phyloP scores from a whole-genome alignment of 75 land plant genomes.

The Pinus albicaulis region DNA sequence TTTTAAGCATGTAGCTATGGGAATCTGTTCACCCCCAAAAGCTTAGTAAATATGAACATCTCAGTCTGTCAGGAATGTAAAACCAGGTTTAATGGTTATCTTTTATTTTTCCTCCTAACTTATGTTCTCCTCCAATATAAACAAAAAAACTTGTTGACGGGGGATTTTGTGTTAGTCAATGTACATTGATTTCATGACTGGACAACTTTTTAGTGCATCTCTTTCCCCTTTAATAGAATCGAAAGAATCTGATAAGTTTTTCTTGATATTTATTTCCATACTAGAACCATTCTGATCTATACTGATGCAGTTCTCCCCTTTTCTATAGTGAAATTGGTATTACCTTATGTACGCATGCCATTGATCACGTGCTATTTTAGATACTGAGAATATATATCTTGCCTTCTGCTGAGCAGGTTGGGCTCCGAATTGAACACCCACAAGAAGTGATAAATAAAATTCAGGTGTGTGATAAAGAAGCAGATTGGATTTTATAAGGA shows the following conservation, averaged over 20 bases:
- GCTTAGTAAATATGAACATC: too few relatives aligned
- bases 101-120: too few relatives aligned
- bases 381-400: neutral
- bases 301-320: neutral
- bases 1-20: too few relatives aligned
- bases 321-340: neutral
- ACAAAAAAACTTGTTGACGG: too few relatives aligned
- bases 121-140: too few relatives aligned
- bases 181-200: too few relatives aligned
- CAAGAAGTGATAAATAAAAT: constrained; percentile 89
- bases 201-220: too few relatives aligned
- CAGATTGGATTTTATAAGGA: neutral
- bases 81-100: too few relatives aligned
- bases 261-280: neutral
- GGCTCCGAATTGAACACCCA: constrained; percentile 94
- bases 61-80: too few relatives aligned
- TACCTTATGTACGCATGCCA: neutral
- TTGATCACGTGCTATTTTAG: neutral
- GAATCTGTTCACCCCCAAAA: too few relatives aligned
- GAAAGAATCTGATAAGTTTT: neutral
- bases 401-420: constrained; percentile 54
- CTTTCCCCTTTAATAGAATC: neutral
- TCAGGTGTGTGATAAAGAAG: constrained; percentile 49
- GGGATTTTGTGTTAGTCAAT: too few relatives aligned
- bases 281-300: neutral